These are phyloP conservation scores for Rhizopus microsporus DNA, from an alignment of 371 early-diverging fungal species.

Conservation along the genomic window DNA sequence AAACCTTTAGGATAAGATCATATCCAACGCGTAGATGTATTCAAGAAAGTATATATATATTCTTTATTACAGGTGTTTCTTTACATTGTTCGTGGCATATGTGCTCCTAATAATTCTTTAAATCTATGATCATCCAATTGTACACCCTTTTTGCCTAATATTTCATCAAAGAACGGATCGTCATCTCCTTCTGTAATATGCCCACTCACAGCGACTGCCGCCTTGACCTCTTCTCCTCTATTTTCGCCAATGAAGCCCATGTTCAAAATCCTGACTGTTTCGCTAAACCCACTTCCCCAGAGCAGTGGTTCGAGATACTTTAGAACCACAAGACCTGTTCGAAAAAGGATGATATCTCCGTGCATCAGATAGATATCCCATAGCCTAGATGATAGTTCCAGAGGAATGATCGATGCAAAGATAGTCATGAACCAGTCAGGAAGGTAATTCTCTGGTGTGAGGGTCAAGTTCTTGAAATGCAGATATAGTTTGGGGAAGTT, in stretches of 20 bases:
- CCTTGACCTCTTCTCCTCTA: conserved; percentile 39
- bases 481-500: conserved; percentile 51
- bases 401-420: conserved; percentile 49
- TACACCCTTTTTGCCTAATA: conserved; percentile 41
- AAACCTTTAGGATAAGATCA: too few species aligned
- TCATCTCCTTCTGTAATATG: conserved; percentile 50
- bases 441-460: conserved; percentile 54
- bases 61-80: conserved; percentile 2
- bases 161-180: conserved; percentile 51
- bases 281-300: conserved; percentile 54
- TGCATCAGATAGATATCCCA: conserved; percentile 54
- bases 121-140: conserved; percentile 40
- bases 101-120: conserved; percentile 38
- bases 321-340: conserved; percentile 46
- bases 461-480: conserved; percentile 49
- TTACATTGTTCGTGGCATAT: conserved; percentile 20
- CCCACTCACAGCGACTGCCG: conserved; percentile 52
- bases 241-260: conserved; percentile 41
- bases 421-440: conserved; percentile 57
- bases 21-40: too few species aligned
- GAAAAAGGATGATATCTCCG: conserved; percentile 52
- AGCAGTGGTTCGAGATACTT: conserved; percentile 50
- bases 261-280: conserved; percentile 43
- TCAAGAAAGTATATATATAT: conserved; percentile 1
- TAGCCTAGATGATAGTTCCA: conserved; percentile 46